Percentiles rank a stretch among this genome's conserved stretches.
phyloP scores from a whole-genome alignment of 2,329 filamentous ascomycete genomes.

The Pseudopithomyces maydicus region DNA sequence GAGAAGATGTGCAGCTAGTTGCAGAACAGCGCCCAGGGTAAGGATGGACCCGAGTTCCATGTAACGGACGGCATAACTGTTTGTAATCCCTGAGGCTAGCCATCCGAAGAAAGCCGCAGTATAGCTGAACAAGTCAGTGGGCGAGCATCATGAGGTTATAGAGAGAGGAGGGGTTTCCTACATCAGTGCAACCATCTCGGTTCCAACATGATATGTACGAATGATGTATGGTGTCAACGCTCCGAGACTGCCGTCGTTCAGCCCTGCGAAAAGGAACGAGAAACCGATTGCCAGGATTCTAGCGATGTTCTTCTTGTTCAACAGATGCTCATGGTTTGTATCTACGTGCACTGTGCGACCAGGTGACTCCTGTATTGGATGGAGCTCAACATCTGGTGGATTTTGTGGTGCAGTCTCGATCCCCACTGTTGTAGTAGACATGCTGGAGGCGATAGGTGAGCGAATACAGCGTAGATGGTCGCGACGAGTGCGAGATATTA shows the following conservation, averaged over 20 bases:
- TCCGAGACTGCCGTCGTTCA: conserved; percentile 69
- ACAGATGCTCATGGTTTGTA: neutral
- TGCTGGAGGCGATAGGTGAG: neutral
- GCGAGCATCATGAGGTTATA: neutral
- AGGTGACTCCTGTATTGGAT: neutral
- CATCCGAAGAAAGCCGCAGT: conserved; percentile 64
- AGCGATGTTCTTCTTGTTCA: conserved; percentile 27
- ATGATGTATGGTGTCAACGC: conserved; percentile 68
- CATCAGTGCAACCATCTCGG: conserved; percentile 52
- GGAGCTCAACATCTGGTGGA: conserved; percentile 8
- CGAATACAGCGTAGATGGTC: neutral
- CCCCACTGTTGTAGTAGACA: conserved; percentile 6
- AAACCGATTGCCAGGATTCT: conserved; percentile 58
- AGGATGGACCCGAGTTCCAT: conserved; percentile 64
- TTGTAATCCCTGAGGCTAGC: conserved; percentile 63
- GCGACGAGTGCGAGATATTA: neutral
- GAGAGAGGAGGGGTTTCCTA: conserved; percentile 33
- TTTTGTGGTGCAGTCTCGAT: neutral
- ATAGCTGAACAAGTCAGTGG: conserved; percentile 47
- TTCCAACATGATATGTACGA: conserved; percentile 59
- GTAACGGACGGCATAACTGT: conserved; percentile 58
- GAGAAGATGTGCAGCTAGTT: conserved; percentile 60
- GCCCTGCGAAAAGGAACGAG: conserved; percentile 69
- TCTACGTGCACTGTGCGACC: neutral
- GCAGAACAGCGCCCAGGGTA: conserved; percentile 59